Evolutionary conservation across 2,329 filamentous ascomycete species (phyloP).

Genomic region (Cytospora chrysosperma): DNA sequence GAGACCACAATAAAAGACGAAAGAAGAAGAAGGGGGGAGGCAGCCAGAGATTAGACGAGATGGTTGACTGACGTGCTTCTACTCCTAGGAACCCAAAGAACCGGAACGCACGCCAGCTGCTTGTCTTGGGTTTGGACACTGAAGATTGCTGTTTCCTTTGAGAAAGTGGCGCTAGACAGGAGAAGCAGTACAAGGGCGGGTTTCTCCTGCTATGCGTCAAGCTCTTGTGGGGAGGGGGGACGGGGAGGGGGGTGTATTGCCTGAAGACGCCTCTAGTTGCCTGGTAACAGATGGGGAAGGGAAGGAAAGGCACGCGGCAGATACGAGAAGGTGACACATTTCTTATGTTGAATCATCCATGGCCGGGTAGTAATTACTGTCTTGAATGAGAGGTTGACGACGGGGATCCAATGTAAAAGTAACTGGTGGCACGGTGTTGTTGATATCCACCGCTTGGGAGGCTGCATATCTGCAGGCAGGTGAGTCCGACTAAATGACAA

Average conservation of each 20-base stretch:
- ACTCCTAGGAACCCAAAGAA: neutral
- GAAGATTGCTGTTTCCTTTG: neutral
- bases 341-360: neutral
- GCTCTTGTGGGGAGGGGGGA: slow-evolving; percentile 8
- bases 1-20: neutral
- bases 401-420: slow-evolving; percentile 3
- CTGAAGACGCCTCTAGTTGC: neutral
- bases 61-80: slow-evolving; percentile 1
- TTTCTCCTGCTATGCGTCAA: slow-evolving; percentile 9
- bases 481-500: slow-evolving; percentile 1
- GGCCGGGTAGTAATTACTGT: slow-evolving; percentile 1
- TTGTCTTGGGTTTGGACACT: neutral
- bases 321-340: slow-evolving; percentile 6
- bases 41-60: neutral
- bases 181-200: slow-evolving; percentile 1
- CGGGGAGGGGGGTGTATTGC: neutral
- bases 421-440: slow-evolving; percentile 12
- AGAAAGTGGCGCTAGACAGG: neutral
- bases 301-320: slow-evolving; percentile 10
- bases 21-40: neutral
- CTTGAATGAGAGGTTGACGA: neutral
- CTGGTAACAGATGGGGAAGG: neutral
- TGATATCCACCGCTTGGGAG: slow-evolving; percentile 15
- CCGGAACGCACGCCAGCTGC: neutral
- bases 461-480: slow-evolving; percentile 15